A percentile compares a stretch with the other conserved stretches of the same genome.
These are phyloP conservation scores for Mucor mucedo DNA, from an alignment of 371 early-diverging fungal genomes.

Conservation along the genomic window DNA sequence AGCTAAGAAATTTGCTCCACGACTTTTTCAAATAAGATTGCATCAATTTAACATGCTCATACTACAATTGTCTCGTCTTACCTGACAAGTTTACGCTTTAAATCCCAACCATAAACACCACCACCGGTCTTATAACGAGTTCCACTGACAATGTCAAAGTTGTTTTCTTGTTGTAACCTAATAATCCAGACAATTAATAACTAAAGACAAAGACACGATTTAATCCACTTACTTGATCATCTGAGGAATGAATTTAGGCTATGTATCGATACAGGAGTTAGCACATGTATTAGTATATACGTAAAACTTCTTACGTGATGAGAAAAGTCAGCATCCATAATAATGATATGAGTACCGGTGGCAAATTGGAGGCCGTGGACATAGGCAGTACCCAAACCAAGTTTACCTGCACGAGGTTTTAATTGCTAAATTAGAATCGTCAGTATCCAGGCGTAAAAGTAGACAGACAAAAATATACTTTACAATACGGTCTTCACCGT, in stretches of 20 bases:
- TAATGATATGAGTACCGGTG: constrained; percentile 93
- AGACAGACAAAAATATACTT: constrained; percentile 11
- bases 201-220: background rate
- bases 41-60: background rate
- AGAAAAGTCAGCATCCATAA: constrained; percentile 99
- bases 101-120: constrained; percentile 99
- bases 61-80: constrained; percentile 18
- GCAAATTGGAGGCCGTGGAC: constrained; percentile 94
- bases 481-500: constrained; percentile 91
- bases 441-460: background rate
- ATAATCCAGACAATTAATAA: background rate
- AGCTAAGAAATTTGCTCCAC: constrained; percentile 98
- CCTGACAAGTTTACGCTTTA: constrained; percentile 95
- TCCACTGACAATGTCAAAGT: constrained; percentile 96
- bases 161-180: constrained; percentile 78
- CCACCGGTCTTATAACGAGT: constrained; percentile 92
- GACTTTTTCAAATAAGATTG: constrained; percentile 51
- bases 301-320: constrained; percentile 77
- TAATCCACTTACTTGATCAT: constrained; percentile 71
- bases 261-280: background rate
- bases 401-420: constrained; percentile 94
- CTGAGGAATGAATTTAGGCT: constrained; percentile 97
- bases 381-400: constrained; percentile 97
- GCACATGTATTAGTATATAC: background rate
- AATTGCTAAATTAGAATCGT: constrained; percentile 56